A percentile compares a stretch with the other conserved stretches of the same genome.
phyloP scores from a whole-genome alignment of 305 asterid species.

The Coffea humblotiana region DNA sequence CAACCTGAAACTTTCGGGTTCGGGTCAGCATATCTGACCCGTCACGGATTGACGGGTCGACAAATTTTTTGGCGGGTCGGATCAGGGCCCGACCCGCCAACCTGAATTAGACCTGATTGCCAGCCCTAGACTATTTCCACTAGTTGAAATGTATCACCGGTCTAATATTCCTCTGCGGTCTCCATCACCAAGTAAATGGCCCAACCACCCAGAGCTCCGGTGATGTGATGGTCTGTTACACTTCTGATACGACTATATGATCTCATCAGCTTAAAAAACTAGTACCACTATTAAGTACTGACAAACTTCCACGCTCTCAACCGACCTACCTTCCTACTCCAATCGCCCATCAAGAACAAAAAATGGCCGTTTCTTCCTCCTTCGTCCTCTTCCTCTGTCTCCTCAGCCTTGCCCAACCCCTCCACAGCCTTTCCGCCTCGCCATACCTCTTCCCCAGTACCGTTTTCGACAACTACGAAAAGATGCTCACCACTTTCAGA shows the following conservation, averaged over 20 bases:
- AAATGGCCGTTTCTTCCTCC: conserved; percentile 16
- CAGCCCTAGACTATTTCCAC: too few species aligned
- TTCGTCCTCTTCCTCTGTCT: conserved; percentile 28
- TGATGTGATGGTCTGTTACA: not conserved
- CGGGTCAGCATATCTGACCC: too few species aligned
- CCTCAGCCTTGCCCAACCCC: conserved; percentile 22
- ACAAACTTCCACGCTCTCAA: not conserved
- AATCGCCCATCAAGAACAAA: not conserved
- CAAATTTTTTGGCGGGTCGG: too few species aligned
- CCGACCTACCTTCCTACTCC: not conserved
- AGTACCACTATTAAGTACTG: too few species aligned
- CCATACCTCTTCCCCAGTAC: conserved; percentile 60
- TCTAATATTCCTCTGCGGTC: not conserved
- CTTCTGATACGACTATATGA: not conserved
- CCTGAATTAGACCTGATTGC: too few species aligned
- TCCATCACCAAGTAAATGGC: not conserved
- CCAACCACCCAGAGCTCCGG: not conserved
- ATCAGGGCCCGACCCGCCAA: too few species aligned
- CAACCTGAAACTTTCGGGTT: too few species aligned
- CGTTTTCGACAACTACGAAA: conserved; percentile 52
- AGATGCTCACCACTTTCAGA: conserved; percentile 60
- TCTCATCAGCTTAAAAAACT: not conserved
- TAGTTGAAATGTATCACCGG: too few species aligned
- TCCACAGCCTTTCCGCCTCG: conserved; percentile 28
- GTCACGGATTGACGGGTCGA: too few species aligned